These are phyloP conservation scores for Penicillium sp. DNA, from an alignment of 2,329 filamentous ascomycete genomes.

Conservation along the genomic window DNA sequence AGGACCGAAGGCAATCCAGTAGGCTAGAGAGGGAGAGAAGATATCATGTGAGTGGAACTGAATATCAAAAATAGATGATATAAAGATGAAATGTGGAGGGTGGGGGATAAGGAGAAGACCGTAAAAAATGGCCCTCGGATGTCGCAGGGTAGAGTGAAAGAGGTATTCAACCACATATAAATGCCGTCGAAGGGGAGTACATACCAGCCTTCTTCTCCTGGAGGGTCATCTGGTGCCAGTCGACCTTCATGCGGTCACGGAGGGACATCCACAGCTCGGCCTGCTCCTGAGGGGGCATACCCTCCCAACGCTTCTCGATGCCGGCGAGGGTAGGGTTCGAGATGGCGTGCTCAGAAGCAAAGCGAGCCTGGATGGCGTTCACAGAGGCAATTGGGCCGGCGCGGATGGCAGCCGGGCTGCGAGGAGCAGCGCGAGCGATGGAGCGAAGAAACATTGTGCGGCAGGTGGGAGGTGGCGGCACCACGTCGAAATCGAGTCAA, in stretches of 20 bases:
- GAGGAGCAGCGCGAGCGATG: constrained; percentile 49
- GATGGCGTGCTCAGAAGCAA: constrained; percentile 82
- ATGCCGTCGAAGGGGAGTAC: constrained; percentile 47
- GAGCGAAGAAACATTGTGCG: constrained; percentile 53
- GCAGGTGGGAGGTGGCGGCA: constrained; percentile 31
- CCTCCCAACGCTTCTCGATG: constrained; percentile 99
- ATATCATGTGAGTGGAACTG: constrained; percentile 1
- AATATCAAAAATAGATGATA: constrained; percentile 20
- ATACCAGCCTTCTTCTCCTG: constrained; percentile 99
- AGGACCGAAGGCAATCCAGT: constrained; percentile 98
- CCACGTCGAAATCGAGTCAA: constrained; percentile 35
- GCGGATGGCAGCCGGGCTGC: constrained; percentile 46
- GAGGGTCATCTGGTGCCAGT: constrained; percentile 92
- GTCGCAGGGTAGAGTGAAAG: constrained; percentile 17
- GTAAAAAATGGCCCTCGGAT: constrained; percentile 21
- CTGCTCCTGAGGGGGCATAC: constrained; percentile 97
- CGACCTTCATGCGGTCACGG: constrained; percentile 97
- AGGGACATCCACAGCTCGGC: constrained; percentile 98
- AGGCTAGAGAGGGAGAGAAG: constrained; percentile 64
- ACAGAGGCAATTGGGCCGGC: constrained; percentile 44
- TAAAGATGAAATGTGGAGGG: constrained; percentile 8
- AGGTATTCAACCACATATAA: neutral
- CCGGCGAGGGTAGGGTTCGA: constrained; percentile 96
- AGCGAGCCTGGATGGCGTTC: constrained; percentile 55
- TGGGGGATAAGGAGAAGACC: neutral